These are phyloP conservation scores for Escovopsis sp. DNA, from an alignment of 2,329 filamentous ascomycete genomes.

Conservation along the genomic window DNA sequence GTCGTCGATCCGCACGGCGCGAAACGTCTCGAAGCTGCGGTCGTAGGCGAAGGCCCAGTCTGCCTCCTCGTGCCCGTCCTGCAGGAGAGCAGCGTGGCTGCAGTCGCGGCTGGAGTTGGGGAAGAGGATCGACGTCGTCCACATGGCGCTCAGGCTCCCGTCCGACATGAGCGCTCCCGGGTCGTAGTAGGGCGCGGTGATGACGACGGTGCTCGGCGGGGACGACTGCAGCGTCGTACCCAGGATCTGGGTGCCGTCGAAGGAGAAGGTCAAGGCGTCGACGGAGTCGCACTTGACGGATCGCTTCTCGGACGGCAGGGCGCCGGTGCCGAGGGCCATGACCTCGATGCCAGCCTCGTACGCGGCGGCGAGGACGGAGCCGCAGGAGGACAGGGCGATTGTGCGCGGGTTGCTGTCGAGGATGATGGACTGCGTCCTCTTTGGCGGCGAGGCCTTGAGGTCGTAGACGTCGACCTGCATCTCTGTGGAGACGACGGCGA, in stretches of 20 bases:
- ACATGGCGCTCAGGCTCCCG: conserved; percentile 57
- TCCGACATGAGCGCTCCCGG: conserved; percentile 51
- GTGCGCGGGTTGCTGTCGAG: conserved; percentile 66
- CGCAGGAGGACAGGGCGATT: conserved; percentile 68
- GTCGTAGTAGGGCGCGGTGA: conserved; percentile 69
- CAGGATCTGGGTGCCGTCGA: conserved; percentile 62
- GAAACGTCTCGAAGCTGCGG: conserved; percentile 60
- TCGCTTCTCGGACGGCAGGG: conserved; percentile 50
- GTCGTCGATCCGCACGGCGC: conserved; percentile 61
- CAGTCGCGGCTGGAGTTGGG: conserved; percentile 68
- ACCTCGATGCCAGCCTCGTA: conserved; percentile 86
- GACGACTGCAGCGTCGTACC: conserved; percentile 55
- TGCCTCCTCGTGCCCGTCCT: conserved; percentile 49
- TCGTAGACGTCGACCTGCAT: conserved; percentile 82
- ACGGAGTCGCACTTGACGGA: conserved; percentile 67
- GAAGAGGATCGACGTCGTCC: conserved; percentile 77
- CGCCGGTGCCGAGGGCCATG: conserved; percentile 52
- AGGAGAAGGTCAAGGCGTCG: conserved; percentile 60
- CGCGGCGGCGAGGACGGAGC: conserved; percentile 67
- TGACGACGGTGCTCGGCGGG: conserved; percentile 56
- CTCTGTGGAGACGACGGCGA: conserved; percentile 69
- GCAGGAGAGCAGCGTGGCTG: conserved; percentile 59
- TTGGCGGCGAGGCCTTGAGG: conserved; percentile 47
- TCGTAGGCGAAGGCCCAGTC: conserved; percentile 70
- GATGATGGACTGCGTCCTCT: conserved; percentile 57